Percentiles rank a stretch among this genome's conserved stretches.
Evolutionary conservation across 2,329 filamentous ascomycete species (phyloP).

Genomic region (Fusarium xylarioides): DNA sequence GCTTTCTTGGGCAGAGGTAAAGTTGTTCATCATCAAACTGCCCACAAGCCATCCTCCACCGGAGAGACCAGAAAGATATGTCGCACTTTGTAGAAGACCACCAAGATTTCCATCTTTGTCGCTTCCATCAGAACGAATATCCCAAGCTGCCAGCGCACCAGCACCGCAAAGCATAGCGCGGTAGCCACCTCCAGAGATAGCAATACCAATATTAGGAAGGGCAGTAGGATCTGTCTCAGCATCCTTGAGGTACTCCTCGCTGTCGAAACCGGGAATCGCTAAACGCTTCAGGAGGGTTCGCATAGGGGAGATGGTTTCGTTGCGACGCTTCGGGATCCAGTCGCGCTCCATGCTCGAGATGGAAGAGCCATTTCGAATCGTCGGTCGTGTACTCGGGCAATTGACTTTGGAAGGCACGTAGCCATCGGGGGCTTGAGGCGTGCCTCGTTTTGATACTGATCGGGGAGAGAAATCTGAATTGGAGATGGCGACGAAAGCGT

Average conservation of each 20-base stretch:
- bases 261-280: constrained; percentile 82
- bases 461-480: constrained; percentile 24
- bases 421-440: constrained; percentile 53
- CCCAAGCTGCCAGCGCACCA: constrained; percentile 81
- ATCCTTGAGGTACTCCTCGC: constrained; percentile 70
- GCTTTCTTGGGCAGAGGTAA: constrained; percentile 64
- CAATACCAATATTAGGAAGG: constrained; percentile 72
- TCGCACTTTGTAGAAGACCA: constrained; percentile 81
- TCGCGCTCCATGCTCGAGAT: constrained; percentile 75
- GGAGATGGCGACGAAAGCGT: constrained; percentile 27
- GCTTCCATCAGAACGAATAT: constrained; percentile 69
- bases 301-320: constrained; percentile 80
- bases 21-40: constrained; percentile 87
- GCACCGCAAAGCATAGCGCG: constrained; percentile 86
- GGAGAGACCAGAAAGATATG: constrained; percentile 82
- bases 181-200: constrained; percentile 86
- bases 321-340: constrained; percentile 78
- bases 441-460: constrained; percentile 40
- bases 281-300: constrained; percentile 75
- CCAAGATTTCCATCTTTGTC: constrained; percentile 71
- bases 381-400: constrained; percentile 76
- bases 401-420: constrained; percentile 75
- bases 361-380: constrained; percentile 67
- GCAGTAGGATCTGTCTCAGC: constrained; percentile 45
- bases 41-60: constrained; percentile 87